A percentile compares a stretch with the other conserved stretches of the same genome.
phyloP scores from a whole-genome alignment of 2,329 filamentous ascomycete genomes.

The Trichophyton simii region DNA sequence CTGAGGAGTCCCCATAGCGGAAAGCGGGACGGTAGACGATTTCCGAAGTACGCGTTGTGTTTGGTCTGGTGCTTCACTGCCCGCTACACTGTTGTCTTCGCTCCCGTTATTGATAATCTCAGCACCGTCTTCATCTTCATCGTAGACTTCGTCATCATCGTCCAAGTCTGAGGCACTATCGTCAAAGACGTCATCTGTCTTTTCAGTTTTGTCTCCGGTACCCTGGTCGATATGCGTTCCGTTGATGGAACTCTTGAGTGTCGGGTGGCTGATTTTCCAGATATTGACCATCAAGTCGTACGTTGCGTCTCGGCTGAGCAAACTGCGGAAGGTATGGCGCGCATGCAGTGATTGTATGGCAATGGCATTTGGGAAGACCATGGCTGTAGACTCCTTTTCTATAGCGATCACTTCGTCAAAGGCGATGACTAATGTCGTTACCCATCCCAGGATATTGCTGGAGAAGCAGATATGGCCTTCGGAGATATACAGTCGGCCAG shows the following conservation, averaged over 20 bases:
- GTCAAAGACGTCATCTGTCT: constrained; percentile 56
- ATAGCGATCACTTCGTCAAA: constrained; percentile 97
- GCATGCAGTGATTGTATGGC: constrained; percentile 94
- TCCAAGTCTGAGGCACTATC: constrained; percentile 68
- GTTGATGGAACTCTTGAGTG: constrained; percentile 79
- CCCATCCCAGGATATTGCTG: constrained; percentile 97
- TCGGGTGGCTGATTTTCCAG: constrained; percentile 93
- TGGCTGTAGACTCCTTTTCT: constrained; percentile 89
- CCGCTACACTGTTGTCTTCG: constrained; percentile 41
- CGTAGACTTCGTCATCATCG: constrained; percentile 52
- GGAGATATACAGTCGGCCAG: constrained; percentile 87
- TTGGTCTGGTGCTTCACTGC: constrained; percentile 38
- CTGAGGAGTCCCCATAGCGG: constrained; percentile 23
- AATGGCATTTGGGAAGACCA: constrained; percentile 93
- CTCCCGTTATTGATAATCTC: constrained; percentile 46
- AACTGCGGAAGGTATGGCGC: constrained; percentile 89
- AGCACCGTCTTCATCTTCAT: constrained; percentile 40
- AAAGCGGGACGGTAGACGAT: constrained; percentile 44
- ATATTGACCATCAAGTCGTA: constrained; percentile 97
- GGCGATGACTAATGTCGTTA: constrained; percentile 91
- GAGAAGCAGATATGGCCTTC: constrained; percentile 97
- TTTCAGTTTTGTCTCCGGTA: constrained; percentile 80
- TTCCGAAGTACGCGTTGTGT: constrained; percentile 55
- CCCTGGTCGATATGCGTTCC: constrained; percentile 72
- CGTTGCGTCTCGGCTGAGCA: constrained; percentile 85